Evolutionary conservation across 2,329 filamentous ascomycete species (phyloP).

Genomic region (Orbilia javanica): DNA sequence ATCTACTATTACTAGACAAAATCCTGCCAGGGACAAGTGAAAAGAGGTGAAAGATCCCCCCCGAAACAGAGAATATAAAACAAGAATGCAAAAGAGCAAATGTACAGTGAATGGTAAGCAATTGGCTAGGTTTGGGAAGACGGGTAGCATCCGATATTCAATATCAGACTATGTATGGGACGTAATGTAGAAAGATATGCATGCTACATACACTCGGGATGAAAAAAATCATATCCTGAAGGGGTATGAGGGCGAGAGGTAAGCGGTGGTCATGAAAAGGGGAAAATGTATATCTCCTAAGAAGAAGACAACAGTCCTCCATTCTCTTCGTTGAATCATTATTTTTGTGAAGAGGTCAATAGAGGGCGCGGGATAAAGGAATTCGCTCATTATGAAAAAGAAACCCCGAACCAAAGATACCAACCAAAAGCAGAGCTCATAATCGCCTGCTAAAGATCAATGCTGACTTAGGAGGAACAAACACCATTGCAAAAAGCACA

Average conservation of each 20-base stretch:
- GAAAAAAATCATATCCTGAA: slow-evolving; percentile 41
- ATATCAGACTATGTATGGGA: slow-evolving; percentile 21
- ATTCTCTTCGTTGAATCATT: slow-evolving; percentile 16
- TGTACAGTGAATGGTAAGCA: slow-evolving; percentile 6
- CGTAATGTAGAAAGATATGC: slow-evolving; percentile 25
- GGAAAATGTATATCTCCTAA: not conserved
- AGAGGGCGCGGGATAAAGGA: not conserved
- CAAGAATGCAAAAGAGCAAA: slow-evolving; percentile 1
- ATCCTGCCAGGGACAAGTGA: not conserved
- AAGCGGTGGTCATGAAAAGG: not conserved
- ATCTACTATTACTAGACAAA: slow-evolving; percentile 8
- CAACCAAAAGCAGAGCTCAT: slow-evolving; percentile 26
- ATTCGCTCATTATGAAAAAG: slow-evolving; percentile 14
- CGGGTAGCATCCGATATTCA: slow-evolving; percentile 43
- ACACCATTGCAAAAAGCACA: slow-evolving; percentile 3
- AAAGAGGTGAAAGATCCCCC: not conserved
- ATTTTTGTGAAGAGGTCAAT: slow-evolving; percentile 10
- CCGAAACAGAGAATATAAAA: slow-evolving; percentile 24
- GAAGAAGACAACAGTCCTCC: not conserved
- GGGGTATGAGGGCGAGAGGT: not conserved
- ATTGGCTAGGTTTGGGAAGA: not conserved
- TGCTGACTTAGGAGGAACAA: slow-evolving; percentile 13
- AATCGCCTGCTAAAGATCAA: slow-evolving; percentile 52
- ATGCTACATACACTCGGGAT: slow-evolving; percentile 50
- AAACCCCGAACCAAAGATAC: not conserved